Percentiles rank a stretch among this genome's conserved stretches.
phyloP scores from a whole-genome alignment of 2,329 filamentous ascomycete species.

The Xylaria digitata region DNA sequence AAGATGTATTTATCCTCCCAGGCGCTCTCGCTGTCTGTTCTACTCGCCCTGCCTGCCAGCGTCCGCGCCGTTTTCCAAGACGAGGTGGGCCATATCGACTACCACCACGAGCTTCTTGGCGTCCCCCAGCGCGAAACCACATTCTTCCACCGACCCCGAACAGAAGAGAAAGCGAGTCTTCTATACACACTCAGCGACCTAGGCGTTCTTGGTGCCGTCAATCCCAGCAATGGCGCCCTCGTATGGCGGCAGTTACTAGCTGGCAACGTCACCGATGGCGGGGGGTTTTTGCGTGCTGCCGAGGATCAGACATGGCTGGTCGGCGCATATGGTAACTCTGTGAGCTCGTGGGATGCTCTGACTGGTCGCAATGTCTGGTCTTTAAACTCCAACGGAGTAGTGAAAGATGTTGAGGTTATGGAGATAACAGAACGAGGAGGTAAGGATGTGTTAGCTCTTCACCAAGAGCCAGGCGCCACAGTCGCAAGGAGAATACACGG shows the following conservation, averaged over 20 bases:
- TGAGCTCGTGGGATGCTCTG: constrained; percentile 85
- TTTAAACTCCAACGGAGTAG: constrained; percentile 65
- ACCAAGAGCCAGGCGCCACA: constrained; percentile 66
- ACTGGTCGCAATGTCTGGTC: constrained; percentile 85
- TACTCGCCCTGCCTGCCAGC: constrained; percentile 59
- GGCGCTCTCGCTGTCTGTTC: constrained; percentile 48
- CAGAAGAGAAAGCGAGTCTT: constrained; percentile 84
- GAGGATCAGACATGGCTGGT: constrained; percentile 82
- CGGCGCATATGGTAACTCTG: constrained; percentile 74
- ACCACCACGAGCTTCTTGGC: constrained; percentile 90
- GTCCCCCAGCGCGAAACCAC: constrained; percentile 83
- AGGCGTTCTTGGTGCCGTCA: constrained; percentile 85
- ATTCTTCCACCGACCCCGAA: constrained; percentile 91
- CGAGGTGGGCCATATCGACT: constrained; percentile 92
- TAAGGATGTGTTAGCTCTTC: constrained; percentile 79
- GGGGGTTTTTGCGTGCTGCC: constrained; percentile 74
- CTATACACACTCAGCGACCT: constrained; percentile 92
- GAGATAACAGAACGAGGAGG: constrained; percentile 67
- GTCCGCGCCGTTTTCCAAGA: constrained; percentile 82
- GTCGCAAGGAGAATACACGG: constrained; percentile 79
- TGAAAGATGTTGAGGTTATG: constrained; percentile 81
- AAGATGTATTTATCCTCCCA: constrained; percentile 47
- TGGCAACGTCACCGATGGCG: constrained; percentile 59
- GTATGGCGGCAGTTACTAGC: constrained; percentile 86
- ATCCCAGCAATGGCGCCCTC: constrained; percentile 84